A percentile compares a stretch with the other conserved stretches of the same genome.
Conservation (phyloP, 306 rosid species). For the Vicia faba region DNA sequence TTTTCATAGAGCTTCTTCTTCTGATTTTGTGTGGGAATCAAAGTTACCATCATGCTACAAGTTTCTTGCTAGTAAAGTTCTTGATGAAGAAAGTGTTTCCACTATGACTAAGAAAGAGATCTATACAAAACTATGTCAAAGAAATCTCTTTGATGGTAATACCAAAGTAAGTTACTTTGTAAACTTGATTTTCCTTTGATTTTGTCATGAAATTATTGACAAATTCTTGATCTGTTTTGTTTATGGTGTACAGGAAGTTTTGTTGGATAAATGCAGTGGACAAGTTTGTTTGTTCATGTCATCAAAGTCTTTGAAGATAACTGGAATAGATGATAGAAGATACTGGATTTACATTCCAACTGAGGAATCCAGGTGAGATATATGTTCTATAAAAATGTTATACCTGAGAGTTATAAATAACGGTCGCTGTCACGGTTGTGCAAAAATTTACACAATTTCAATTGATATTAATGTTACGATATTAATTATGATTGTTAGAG, state of each 20-base stretch:
- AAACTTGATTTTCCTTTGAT: too few species aligned
- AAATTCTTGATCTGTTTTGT: background rate
- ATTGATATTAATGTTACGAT: too few species aligned
- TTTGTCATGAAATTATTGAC: background rate
- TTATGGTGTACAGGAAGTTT: slow-evolving; percentile 51
- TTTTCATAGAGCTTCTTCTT: slow-evolving; percentile 68
- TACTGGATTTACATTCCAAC: slow-evolving; percentile 78
- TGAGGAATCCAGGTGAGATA: slow-evolving; percentile 79
- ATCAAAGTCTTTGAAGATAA: slow-evolving; percentile 73
- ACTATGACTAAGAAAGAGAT: slow-evolving; percentile 56
- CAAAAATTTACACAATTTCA: too few species aligned
- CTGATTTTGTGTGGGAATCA: slow-evolving; percentile 79
- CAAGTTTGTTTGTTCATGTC: slow-evolving; percentile 65
- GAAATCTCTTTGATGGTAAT: slow-evolving; percentile 58
- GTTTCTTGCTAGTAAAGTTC: slow-evolving; percentile 50
- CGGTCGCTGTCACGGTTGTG: too few species aligned
- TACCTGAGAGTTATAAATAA: background rate
- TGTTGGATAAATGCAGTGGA: slow-evolving; percentile 79
- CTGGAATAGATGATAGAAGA: slow-evolving; percentile 92
- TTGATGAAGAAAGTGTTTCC: slow-evolving; percentile 27
- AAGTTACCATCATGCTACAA: slow-evolving; percentile 68
- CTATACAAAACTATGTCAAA: slow-evolving; percentile 54
- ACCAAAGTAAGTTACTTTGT: slow-evolving; percentile 51
- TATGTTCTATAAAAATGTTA: background rate
- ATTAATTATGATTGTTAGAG: too few species aligned